Conservation (phyloP, 441 rosid genomes). For the Geranium incanum region DNA sequence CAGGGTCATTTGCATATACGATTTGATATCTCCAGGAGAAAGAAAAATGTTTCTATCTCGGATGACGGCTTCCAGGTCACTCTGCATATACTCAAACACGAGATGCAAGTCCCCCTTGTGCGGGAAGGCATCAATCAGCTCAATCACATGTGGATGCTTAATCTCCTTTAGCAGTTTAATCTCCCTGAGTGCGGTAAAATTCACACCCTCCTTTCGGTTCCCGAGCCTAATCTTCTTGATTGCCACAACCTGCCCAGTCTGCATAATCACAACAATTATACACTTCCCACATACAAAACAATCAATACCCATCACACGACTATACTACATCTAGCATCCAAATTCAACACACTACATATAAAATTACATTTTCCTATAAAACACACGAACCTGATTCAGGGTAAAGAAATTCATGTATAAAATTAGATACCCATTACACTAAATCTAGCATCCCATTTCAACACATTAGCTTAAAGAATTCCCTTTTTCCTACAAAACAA, state of each 20-base stretch:
- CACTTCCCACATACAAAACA: background rate
- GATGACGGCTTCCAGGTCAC: constrained; percentile 1
- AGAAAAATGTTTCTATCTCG: constrained; percentile 8
- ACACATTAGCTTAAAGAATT: too few relatives aligned
- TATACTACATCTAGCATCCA: background rate
- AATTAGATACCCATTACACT: too few relatives aligned
- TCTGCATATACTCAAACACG: constrained; percentile 5
- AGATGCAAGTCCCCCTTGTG: constrained; percentile 10
- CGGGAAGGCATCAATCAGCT: constrained; percentile 4
- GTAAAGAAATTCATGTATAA: too few relatives aligned
- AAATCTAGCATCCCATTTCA: too few relatives aligned
- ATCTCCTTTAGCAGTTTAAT: constrained; percentile 2
- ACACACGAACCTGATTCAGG: too few relatives aligned
- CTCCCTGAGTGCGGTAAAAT: constrained; percentile 2
- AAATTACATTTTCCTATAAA: too few relatives aligned
- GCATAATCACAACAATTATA: background rate
- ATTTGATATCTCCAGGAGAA: constrained; percentile 2
- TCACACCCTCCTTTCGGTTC: constrained; percentile 9
- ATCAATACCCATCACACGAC: background rate
- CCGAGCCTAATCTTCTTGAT: constrained; percentile 4
- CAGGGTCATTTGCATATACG: constrained; percentile 3
- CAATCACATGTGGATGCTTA: constrained; percentile 7
- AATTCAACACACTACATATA: background rate
- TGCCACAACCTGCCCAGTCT: constrained; percentile 8
- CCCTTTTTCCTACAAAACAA: too few relatives aligned